phyloP scores from a whole-genome alignment of 352 stramenopile genomes.

The Peronospora farinosa region DNA sequence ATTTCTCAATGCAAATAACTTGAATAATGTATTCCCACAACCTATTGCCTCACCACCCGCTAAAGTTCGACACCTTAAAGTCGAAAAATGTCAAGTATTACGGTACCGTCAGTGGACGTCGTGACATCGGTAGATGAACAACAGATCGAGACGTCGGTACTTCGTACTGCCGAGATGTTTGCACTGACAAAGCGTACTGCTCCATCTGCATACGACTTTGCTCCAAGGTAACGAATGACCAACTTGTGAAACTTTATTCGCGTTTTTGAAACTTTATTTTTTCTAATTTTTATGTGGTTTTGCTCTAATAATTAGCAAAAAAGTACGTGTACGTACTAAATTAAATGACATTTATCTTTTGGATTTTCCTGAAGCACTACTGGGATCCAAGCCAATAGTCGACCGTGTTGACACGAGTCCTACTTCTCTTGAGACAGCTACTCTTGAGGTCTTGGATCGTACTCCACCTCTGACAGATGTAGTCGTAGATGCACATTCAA shows the following conservation, averaged over 20 bases:
- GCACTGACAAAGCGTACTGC: slow-evolving; percentile 56
- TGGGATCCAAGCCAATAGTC: slow-evolving; percentile 28
- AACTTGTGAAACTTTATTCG: no score
- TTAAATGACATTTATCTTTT: slow-evolving; percentile 48
- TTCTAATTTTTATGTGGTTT: no score
- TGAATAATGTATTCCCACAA: no score
- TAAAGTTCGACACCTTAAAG: no score
- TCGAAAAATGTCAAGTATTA: slow-evolving; percentile 1
- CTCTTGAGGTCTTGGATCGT: background rate
- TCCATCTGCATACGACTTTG: slow-evolving; percentile 41
- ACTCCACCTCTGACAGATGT: slow-evolving; percentile 5
- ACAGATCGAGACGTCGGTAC: slow-evolving; percentile 56
- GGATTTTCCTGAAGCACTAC: slow-evolving; percentile 48
- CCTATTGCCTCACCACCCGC: no score
- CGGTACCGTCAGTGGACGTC: no score
- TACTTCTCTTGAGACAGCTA: slow-evolving; percentile 6
- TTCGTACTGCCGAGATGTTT: slow-evolving; percentile 66
- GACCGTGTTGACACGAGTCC: slow-evolving; percentile 4
- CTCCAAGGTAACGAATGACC: slow-evolving; percentile 37
- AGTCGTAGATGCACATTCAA: slow-evolving; percentile 15
- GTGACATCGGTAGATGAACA: slow-evolving; percentile 12
- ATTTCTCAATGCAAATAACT: no score
- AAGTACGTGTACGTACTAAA: slow-evolving; percentile 62
- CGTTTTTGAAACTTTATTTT: no score
- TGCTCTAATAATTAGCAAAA: slow-evolving; percentile 40